Evolutionary conservation across 306 rosid species (phyloP).

Genomic region (Dryas drummondii): DNA sequence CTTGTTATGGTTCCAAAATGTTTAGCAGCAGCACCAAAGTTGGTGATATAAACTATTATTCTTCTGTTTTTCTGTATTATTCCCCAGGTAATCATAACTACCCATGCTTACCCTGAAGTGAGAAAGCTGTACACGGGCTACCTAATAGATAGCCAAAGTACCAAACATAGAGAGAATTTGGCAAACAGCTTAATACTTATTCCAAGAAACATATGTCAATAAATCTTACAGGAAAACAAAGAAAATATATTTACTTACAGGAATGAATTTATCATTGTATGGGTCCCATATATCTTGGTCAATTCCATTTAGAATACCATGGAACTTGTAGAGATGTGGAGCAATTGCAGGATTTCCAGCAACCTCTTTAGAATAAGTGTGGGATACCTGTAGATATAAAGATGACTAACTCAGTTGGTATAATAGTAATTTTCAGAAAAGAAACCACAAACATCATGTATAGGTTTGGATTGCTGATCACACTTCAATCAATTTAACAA

Average conservation of each 20-base stretch:
- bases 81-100: neutral
- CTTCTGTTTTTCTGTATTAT: neutral
- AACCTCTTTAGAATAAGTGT: slow-evolving; percentile 79
- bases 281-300: slow-evolving; percentile 99
- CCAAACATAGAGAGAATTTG: neutral
- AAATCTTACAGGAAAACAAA: neutral
- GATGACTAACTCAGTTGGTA: slow-evolving; percentile 2
- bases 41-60: neutral
- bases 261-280: slow-evolving; percentile 66
- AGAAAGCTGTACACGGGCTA: too few relatives aligned
- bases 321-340: slow-evolving; percentile 83
- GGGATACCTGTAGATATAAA: slow-evolving; percentile 68
- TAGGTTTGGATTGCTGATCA: neutral
- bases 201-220: neutral
- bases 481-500: neutral
- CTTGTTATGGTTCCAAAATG: neutral
- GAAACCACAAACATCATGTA: neutral
- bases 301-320: slow-evolving; percentile 94
- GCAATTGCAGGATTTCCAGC: slow-evolving; percentile 64
- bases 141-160: neutral
- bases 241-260: slow-evolving; percentile 57
- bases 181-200: slow-evolving; percentile 1
- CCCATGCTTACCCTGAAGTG: neutral
- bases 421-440: slow-evolving; percentile 3
- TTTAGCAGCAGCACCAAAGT: neutral